These are phyloP conservation scores for Dactylellina drechsleri DNA, from an alignment of 2,329 filamentous ascomycete species.

Conservation along the genomic window DNA sequence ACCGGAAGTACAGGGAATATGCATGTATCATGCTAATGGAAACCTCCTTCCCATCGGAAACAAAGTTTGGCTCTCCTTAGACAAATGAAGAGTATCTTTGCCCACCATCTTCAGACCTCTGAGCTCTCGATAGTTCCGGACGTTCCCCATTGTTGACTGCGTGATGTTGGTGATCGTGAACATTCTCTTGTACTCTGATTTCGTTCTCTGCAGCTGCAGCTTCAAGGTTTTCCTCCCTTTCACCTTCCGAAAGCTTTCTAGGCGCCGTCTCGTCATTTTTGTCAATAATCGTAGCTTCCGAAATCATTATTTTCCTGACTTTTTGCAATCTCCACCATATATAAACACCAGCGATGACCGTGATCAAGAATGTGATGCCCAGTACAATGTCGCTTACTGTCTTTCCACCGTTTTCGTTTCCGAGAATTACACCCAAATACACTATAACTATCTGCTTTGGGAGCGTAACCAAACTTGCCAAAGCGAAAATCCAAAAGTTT, in stretches of 20 bases:
- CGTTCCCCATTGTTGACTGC: background rate
- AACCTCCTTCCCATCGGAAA: too few species aligned
- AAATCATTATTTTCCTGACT: conserved; percentile 60
- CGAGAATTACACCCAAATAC: conserved; percentile 62
- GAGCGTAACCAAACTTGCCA: conserved; percentile 63
- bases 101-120: background rate
- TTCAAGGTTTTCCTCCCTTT: background rate
- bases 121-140: background rate
- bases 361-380: conserved; percentile 60
- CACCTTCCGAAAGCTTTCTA: background rate
- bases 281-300: background rate
- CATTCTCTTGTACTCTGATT: conserved; percentile 11
- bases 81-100: conserved; percentile 18
- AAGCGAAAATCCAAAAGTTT: conserved; percentile 62
- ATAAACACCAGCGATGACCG: conserved; percentile 61
- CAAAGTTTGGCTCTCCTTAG: background rate
- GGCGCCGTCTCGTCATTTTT: background rate
- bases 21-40: too few species aligned
- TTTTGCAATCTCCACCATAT: conserved; percentile 62
- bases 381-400: conserved; percentile 59
- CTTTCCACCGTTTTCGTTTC: conserved; percentile 56
- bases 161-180: background rate
- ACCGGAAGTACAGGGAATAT: too few species aligned
- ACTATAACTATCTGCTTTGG: conserved; percentile 64
- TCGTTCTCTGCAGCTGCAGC: conserved; percentile 11